Conservation (phyloP, 2,329 filamentous ascomycete genomes). For the Curvularia lunata region DNA sequence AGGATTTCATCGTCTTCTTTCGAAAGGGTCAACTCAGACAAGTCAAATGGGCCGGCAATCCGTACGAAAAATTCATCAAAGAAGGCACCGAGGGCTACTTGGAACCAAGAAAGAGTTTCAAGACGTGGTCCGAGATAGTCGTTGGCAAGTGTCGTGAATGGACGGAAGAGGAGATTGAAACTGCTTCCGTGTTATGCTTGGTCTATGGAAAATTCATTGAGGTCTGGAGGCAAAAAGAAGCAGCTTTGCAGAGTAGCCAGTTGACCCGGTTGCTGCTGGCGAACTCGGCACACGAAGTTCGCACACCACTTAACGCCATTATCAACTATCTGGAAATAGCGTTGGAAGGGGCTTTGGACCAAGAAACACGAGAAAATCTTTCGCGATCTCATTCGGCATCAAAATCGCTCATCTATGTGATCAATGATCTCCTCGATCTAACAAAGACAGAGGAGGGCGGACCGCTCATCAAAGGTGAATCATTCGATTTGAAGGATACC, state of each 20-base stretch:
- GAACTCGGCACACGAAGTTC: constrained; percentile 90
- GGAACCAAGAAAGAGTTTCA: constrained; percentile 81
- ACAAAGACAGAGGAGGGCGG: constrained; percentile 88
- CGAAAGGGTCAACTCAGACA: constrained; percentile 76
- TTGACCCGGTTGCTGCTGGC: constrained; percentile 79
- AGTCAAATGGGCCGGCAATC: constrained; percentile 86
- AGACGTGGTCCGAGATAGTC: constrained; percentile 80
- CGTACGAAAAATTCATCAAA: constrained; percentile 78
- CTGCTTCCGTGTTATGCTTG: constrained; percentile 82
- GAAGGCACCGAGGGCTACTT: constrained; percentile 75
- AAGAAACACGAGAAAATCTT: constrained; percentile 84
- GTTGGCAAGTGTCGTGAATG: constrained; percentile 84
- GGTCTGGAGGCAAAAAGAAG: constrained; percentile 91
- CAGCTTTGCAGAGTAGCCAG: constrained; percentile 79
- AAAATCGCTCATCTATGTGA: constrained; percentile 90
- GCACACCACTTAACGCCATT: constrained; percentile 89
- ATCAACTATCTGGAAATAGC: constrained; percentile 95
- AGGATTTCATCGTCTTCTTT: constrained; percentile 91
- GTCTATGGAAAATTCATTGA: constrained; percentile 92
- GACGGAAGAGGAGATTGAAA: constrained; percentile 88
- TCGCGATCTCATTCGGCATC: constrained; percentile 87
- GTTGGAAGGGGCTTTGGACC: constrained; percentile 77
- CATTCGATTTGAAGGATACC: constrained; percentile 74
- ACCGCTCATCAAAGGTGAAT: constrained; percentile 77
- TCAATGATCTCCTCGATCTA: constrained; percentile 87